Percentiles rank a stretch among this genome's conserved stretches.
These are phyloP conservation scores for Ganoderma multipileum DNA, from an alignment of 1,284 basidiomycete species.

Conservation along the genomic window DNA sequence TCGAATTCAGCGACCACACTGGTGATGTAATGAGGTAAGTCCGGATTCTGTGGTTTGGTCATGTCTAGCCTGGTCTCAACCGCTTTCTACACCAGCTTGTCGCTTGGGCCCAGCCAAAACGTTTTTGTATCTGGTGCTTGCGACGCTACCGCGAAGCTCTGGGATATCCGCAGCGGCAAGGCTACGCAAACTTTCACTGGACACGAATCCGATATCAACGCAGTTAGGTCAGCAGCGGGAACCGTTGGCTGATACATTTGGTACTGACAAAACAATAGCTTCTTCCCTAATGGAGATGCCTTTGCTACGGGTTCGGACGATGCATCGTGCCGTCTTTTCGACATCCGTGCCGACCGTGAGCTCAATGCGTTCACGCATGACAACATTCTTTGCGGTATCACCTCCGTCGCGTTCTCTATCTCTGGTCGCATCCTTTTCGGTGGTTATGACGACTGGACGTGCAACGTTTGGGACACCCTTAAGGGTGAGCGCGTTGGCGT, in stretches of 20 bases:
- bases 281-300: slow-evolving; percentile 99
- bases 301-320: slow-evolving; percentile 99
- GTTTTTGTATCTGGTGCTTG: slow-evolving; percentile 98
- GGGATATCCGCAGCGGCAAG: slow-evolving; percentile 97
- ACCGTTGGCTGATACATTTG: background rate
- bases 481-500: slow-evolving; percentile 98
- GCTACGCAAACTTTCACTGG: slow-evolving; percentile 99
- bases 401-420: slow-evolving; percentile 97
- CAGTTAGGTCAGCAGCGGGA: slow-evolving; percentile 83
- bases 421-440: slow-evolving; percentile 98
- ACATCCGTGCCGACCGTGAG: slow-evolving; percentile 97
- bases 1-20: slow-evolving; percentile 98
- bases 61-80: slow-evolving; percentile 6
- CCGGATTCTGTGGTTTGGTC: slow-evolving; percentile 23
- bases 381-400: slow-evolving; percentile 98
- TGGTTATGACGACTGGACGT: slow-evolving; percentile 99
- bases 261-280: slow-evolving; percentile 56
- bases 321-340: slow-evolving; percentile 97
- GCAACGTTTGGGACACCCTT: slow-evolving; percentile 99
- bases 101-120: slow-evolving; percentile 93
- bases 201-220: slow-evolving; percentile 99
- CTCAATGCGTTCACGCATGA: slow-evolving; percentile 97
- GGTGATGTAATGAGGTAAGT: slow-evolving; percentile 98
- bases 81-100: slow-evolving; percentile 66
- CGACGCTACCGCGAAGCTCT: slow-evolving; percentile 97